phyloP scores from a whole-genome alignment of 1,284 basidiomycete species.

The Tetrapyrgos nigripes region DNA sequence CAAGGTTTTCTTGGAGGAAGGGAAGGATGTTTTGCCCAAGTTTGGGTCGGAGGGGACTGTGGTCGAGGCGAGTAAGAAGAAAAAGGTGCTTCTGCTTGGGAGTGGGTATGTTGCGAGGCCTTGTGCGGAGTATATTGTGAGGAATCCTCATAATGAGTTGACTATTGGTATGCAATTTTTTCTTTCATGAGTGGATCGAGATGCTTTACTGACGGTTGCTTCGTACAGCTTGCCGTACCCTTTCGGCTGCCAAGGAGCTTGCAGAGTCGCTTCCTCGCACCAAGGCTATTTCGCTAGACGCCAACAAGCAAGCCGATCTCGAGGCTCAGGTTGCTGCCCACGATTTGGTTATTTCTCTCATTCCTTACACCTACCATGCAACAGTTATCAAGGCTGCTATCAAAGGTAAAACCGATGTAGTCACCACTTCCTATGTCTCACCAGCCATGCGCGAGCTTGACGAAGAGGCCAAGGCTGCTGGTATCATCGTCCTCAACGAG shows the following conservation, averaged over 20 bases:
- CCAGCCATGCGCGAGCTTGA: conserved; percentile 93
- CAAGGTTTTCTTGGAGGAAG: conserved; percentile 76
- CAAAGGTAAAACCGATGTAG: conserved; percentile 93
- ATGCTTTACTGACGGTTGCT: conserved; percentile 9
- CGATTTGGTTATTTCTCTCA: conserved; percentile 96
- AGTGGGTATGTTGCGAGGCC: conserved; percentile 96
- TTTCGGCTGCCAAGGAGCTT: conserved; percentile 76
- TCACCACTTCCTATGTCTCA: conserved; percentile 95
- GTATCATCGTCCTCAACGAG: conserved; percentile 97
- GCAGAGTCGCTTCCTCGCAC: conserved; percentile 73
- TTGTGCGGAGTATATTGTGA: conserved; percentile 92
- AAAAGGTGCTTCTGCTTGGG: conserved; percentile 91
- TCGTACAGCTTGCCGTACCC: conserved; percentile 81
- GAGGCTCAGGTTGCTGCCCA: conserved; percentile 84
- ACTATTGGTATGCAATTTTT: conserved; percentile 69
- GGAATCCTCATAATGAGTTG: conserved; percentile 83
- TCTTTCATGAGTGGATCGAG: conserved; percentile 2
- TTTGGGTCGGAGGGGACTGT: conserved; percentile 61
- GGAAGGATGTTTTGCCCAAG: conserved; percentile 70
- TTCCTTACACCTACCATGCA: conserved; percentile 95
- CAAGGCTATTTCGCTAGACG: conserved; percentile 85
- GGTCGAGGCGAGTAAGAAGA: conserved; percentile 45
- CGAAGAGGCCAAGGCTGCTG: conserved; percentile 84
- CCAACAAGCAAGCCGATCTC: conserved; percentile 75
- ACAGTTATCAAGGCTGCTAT: conserved; percentile 95